These are phyloP conservation scores for Neofusicoccum umdonicola DNA, from an alignment of 2,329 filamentous ascomycete genomes.

Conservation along the genomic window DNA sequence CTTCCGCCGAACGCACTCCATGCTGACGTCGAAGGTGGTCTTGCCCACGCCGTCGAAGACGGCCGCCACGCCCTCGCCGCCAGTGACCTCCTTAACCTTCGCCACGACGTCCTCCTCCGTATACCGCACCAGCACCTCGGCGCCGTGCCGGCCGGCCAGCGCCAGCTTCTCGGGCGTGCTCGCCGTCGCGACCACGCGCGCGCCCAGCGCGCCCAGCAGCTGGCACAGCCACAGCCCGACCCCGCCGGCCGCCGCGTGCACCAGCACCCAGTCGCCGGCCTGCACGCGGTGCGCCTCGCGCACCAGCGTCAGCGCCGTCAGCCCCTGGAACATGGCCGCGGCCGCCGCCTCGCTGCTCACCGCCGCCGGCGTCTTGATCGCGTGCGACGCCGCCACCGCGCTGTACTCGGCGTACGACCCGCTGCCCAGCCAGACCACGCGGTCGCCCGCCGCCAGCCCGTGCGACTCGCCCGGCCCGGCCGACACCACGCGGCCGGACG, in stretches of 20 bases:
- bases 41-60: slow-evolving; percentile 88
- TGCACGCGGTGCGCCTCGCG: slow-evolving; percentile 70
- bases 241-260: slow-evolving; percentile 84
- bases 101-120: slow-evolving; percentile 55
- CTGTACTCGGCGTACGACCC: slow-evolving; percentile 59
- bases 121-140: slow-evolving; percentile 71
- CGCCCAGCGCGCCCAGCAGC: slow-evolving; percentile 69
- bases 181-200: slow-evolving; percentile 76
- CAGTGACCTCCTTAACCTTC: slow-evolving; percentile 67
- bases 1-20: slow-evolving; percentile 73
- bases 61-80: slow-evolving; percentile 68
- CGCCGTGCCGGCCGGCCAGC: slow-evolving; percentile 68
- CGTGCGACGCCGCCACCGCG: slow-evolving; percentile 51
- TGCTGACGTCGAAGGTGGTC: slow-evolving; percentile 74
- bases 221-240: slow-evolving; percentile 70
- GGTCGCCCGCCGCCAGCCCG: slow-evolving; percentile 66
- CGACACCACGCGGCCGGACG: slow-evolving; percentile 65
- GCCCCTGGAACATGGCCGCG: slow-evolving; percentile 72
- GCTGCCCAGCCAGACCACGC: slow-evolving; percentile 66
- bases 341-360: slow-evolving; percentile 63
- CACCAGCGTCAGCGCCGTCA: slow-evolving; percentile 78
- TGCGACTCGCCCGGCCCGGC: slow-evolving; percentile 60
- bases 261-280: slow-evolving; percentile 75
- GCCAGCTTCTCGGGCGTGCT: slow-evolving; percentile 70
- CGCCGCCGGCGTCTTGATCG: slow-evolving; percentile 62